These are phyloP conservation scores for Ramaria sp. DNA, from an alignment of 768 basidiomycete genomes.

Conservation along the genomic window DNA sequence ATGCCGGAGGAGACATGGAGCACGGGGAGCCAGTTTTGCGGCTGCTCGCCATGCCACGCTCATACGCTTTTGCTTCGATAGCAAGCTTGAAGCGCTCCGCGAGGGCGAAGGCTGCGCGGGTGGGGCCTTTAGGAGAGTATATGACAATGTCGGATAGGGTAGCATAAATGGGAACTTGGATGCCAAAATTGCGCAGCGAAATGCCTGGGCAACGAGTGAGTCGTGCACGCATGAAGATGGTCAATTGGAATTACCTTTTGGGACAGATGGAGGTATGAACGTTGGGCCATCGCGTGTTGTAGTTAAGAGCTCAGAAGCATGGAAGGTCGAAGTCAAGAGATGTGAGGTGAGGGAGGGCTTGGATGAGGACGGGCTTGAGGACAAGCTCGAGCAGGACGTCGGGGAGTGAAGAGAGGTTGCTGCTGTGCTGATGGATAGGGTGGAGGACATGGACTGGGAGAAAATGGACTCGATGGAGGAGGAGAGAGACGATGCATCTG, in stretches of 20 bases:
- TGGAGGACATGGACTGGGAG: conserved; percentile 12
- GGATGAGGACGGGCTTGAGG: conserved; percentile 11
- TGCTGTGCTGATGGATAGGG: background rate
- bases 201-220: conserved; percentile 34
- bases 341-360: conserved; percentile 10
- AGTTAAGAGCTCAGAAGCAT: conserved; percentile 26
- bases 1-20: background rate
- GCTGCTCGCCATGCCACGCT: conserved; percentile 26
- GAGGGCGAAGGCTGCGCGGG: conserved; percentile 42
- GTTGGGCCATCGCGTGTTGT: conserved; percentile 33
- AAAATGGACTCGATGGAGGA: conserved; percentile 11
- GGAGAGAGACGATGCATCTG: conserved; percentile 9
- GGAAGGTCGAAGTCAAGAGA: conserved; percentile 21
- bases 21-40: background rate
- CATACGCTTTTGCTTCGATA: conserved; percentile 43
- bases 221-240: conserved; percentile 51
- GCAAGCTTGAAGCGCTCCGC: conserved; percentile 60
- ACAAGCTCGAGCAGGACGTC: conserved; percentile 11
- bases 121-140: conserved; percentile 64
- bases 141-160: conserved; percentile 85
- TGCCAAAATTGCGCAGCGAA: conserved; percentile 77
- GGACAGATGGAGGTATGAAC: conserved; percentile 62
- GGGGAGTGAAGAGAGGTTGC: conserved; percentile 10
- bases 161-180: conserved; percentile 78
- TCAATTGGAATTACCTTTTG: conserved; percentile 40